Base-by-base conservation (phyloP, 2,329 filamentous ascomycete species). In the Triangularia setosa region DNA sequence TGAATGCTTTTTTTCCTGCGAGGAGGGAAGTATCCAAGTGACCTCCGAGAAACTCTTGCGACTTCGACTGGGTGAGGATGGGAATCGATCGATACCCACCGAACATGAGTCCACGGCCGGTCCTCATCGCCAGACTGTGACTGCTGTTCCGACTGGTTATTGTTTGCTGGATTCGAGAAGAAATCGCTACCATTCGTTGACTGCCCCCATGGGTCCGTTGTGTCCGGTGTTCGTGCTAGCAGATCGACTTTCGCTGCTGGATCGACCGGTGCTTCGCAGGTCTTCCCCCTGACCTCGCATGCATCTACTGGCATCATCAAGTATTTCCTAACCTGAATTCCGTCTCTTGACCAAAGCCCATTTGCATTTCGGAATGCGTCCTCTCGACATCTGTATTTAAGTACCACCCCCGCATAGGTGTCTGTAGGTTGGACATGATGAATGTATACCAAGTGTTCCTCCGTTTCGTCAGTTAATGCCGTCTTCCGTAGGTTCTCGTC, bases 271-370 rank as follows among this genome's bases (percentile, higher is more conserved):
- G 82, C 75, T n/a, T 85, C 82, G 72, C 86, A 88, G 16, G 84
- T 84, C 59, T 87, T 84, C 28, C 94, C 93, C 73, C 93, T 95
- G 52, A 93, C 82, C 52, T 90, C 88, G 75, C 94, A 98, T 48
- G 92, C 90, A 75, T 97, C 93, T 4, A 98, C 92, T 0, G 95
- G 95, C 60, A 99, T 80, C 8, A 93, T 84, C 16, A 99, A 83
- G 68, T 87, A 89, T 72, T 91, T 91, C 65, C 93, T 88, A 57
- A 88, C 87, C 75, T 97, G 94, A 35, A 98, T 90, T 67, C 87
- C 92, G 74, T 98, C 95, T 68, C 93, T 92, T 6, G 93, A 92
- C 95, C 95, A 99, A 72, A 99, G 87, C 11, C 95, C 87, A 75
- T 99, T 99, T 44, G 92, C 88, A 74, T 91, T 95, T 64, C 92